phyloP scores from a whole-genome alignment of 2,329 filamentous ascomycete genomes.

The Sclerotinia minor region DNA sequence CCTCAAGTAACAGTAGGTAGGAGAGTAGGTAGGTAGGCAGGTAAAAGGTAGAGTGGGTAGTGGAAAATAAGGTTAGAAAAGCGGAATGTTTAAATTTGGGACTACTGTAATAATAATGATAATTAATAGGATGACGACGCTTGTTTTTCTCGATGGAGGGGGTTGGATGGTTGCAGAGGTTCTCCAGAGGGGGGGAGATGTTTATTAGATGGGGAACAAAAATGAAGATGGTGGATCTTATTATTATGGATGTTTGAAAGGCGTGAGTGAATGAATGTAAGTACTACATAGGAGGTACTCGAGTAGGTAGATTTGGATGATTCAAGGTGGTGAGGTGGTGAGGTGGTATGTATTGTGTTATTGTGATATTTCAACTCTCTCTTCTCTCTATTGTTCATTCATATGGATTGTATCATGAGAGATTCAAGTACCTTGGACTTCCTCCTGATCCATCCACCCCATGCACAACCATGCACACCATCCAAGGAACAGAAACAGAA shows the following conservation, averaged over 20 bases:
- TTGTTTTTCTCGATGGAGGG: slow-evolving; percentile 10
- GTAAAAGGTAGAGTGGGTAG: background rate
- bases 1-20: background rate
- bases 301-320: background rate
- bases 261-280: slow-evolving; percentile 3
- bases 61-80: background rate
- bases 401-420: too few relatives aligned
- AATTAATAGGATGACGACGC: slow-evolving; percentile 15
- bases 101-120: too few relatives aligned
- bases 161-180: background rate
- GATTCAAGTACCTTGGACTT: too few relatives aligned
- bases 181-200: slow-evolving; percentile 18
- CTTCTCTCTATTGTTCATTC: background rate
- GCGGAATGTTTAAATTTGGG: background rate
- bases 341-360: too few relatives aligned
- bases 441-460: too few relatives aligned
- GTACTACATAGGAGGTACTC: too few relatives aligned
- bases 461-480: too few relatives aligned
- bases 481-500: too few relatives aligned
- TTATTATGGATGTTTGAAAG: background rate
- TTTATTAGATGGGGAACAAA: slow-evolving; percentile 1
- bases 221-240: slow-evolving; percentile 16
- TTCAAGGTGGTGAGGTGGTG: background rate
- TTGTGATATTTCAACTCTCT: background rate
- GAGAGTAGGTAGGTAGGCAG: background rate